Evolutionary conservation across 495 filamentous ascomycete genomes (phyloP), one percentile per base, ranked within the genome.

Genomic region (Chaetomium tenue): DNA sequence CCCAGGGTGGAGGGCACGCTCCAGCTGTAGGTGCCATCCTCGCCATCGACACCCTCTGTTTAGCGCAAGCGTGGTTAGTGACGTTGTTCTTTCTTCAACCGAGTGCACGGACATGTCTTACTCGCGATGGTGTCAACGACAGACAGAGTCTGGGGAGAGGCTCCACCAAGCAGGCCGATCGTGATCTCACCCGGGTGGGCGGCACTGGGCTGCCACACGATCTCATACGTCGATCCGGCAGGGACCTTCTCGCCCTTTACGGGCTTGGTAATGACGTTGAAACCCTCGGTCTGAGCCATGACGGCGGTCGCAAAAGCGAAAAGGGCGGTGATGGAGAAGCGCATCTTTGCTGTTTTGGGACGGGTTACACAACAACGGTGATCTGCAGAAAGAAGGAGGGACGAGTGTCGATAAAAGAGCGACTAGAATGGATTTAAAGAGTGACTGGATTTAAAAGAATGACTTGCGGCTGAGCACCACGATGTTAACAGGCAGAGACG

Each of bases 151-250:
- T 51, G 22, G 18, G 72, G 71, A 56, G 55, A 60, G 2, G 66
- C 58, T 51, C 80, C 80, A 22, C 76, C 79, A 48, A 81, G 63
- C 44, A 83, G 75, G 60, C 64, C 61, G 70, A 83, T 76, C 66
- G 68, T 70, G 50, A 79, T 63, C 61, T 59, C 54, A 54, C 76
- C 76, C 37, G 69, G 61, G 70, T 71, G 69, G 64, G 71, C 66
- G 65, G 61, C 66, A 63, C 60, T 59, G 23, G 62, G 60, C 42
- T 66, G 28, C 73, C 74, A 79, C 46, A 66, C 57, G 59, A 76
- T 71, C 60, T 65, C 63, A 64, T 75, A 81, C 20, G 72, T 68
- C 64, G 69, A 50, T 63, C 78, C 80, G 52, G 80, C 76, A 48
- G 74, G 64, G 44, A 83, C 68, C 61, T 68, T 59, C 70, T 76